These are phyloP conservation scores for Chrysoporthe cubensis DNA, from an alignment of 2,329 filamentous ascomycete species.

Conservation along the genomic window DNA sequence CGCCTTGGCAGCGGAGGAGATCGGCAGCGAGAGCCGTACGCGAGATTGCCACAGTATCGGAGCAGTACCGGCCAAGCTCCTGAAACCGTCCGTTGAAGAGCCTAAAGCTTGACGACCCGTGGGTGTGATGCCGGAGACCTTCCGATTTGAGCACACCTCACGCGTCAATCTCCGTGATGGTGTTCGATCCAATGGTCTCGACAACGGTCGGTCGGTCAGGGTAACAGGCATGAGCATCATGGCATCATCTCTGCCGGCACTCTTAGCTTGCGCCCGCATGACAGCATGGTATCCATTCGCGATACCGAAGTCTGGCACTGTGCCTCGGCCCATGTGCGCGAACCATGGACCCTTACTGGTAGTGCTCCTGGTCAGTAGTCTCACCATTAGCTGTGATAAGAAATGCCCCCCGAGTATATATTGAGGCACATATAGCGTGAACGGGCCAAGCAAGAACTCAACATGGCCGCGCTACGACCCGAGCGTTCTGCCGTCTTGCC, in stretches of 20 bases:
- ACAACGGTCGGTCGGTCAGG: background rate
- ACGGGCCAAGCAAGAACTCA: background rate
- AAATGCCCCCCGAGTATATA: background rate
- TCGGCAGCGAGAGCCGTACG: constrained; percentile 12
- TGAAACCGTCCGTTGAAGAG: background rate
- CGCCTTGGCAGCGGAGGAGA: background rate
- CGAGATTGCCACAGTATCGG: constrained; percentile 5
- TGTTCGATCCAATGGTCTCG: background rate
- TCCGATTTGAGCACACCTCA: constrained; percentile 1
- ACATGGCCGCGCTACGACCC: background rate
- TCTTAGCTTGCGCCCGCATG: background rate
- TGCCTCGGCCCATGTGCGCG: background rate
- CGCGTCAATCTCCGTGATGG: background rate
- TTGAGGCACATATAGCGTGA: background rate
- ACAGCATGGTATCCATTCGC: background rate
- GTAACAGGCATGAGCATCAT: background rate
- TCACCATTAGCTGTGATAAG: background rate
- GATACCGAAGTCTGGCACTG: background rate
- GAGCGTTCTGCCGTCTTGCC: background rate
- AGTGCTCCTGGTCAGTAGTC: background rate
- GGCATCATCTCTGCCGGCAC: background rate
- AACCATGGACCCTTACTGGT: background rate
- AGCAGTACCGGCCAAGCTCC: background rate
- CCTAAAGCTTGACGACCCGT: constrained; percentile 3
- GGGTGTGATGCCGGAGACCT: constrained; percentile 6